Conservation (phyloP, 805 yeast genomes). For the Soucietia sequanensis region DNA sequence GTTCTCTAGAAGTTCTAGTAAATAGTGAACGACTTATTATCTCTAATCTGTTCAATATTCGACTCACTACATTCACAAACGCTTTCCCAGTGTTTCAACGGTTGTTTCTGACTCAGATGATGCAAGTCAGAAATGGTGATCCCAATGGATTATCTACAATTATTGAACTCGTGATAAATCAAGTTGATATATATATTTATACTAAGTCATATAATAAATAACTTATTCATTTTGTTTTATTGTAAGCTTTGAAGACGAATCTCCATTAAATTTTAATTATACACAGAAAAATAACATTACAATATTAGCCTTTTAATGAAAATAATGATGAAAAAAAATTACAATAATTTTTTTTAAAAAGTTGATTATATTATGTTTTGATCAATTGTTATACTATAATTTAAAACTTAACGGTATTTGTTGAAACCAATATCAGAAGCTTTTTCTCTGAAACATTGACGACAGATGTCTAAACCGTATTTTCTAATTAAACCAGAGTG, state of each 20-base stretch:
- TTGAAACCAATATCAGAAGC: conserved; percentile 98
- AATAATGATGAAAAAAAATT: neutral
- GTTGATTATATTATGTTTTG: conserved; percentile 3
- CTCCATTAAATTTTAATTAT: conserved; percentile 12
- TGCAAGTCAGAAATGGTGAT: too few species aligned
- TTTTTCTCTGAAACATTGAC: conserved; percentile 99
- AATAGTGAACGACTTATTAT: too few species aligned
- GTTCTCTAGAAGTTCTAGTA: too few species aligned
- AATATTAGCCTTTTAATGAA: neutral
- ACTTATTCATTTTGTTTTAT: conserved; percentile 3
- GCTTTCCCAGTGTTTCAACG: too few species aligned
- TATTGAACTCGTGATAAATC: too few species aligned
- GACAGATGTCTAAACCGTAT: conserved; percentile 99
- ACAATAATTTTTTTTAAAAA: neutral
- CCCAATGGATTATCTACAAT: too few species aligned
- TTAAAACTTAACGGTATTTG: conserved; percentile 84
- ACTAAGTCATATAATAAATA: too few species aligned
- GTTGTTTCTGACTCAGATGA: too few species aligned
- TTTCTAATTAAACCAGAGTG: conserved; percentile 99
- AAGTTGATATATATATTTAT: too few species aligned
- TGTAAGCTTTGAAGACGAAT: conserved; percentile 2
- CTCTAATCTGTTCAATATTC: too few species aligned
- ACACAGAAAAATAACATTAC: conserved; percentile 12
- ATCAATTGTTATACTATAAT: conserved; percentile 1
- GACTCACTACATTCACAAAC: too few species aligned